A percentile compares a stretch with the other conserved stretches of the same genome.
These are phyloP conservation scores for Coniochaeta hoffmannii DNA, from an alignment of 2,329 filamentous ascomycete genomes.

Conservation along the genomic window DNA sequence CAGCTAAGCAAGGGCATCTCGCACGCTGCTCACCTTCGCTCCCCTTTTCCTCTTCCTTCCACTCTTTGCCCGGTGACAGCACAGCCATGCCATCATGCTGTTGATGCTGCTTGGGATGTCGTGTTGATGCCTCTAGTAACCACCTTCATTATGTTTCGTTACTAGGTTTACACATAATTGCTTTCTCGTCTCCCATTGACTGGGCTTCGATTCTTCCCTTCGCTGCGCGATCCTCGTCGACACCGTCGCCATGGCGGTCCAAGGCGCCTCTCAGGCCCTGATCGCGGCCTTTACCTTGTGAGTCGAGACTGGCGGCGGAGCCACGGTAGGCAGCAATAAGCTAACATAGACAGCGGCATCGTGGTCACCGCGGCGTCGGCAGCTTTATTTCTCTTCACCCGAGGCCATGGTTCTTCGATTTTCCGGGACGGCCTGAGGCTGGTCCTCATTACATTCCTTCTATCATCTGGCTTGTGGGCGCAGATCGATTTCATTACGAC, in stretches of 20 bases:
- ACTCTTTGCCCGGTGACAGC: conserved; percentile 6
- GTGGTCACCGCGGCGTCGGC: conserved; percentile 44
- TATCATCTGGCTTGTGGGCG: conserved; percentile 46
- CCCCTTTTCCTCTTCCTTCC: conserved; percentile 4
- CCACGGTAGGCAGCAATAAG: not conserved
- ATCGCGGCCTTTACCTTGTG: conserved; percentile 49
- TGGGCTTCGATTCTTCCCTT: conserved; percentile 30
- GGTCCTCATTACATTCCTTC: conserved; percentile 51
- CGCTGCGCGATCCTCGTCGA: conserved; percentile 7
- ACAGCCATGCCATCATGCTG: not conserved
- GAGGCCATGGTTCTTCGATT: conserved; percentile 38
- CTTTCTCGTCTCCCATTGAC: conserved; percentile 37
- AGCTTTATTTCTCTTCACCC: conserved; percentile 36
- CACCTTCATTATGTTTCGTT: conserved; percentile 18
- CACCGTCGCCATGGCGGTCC: conserved; percentile 34
- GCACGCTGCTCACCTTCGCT: not conserved
- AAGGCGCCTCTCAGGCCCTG: conserved; percentile 38
- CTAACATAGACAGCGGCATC: conserved; percentile 34
- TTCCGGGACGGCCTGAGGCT: conserved; percentile 55
- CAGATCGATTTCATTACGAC: conserved; percentile 42
- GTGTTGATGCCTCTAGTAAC: not conserved
- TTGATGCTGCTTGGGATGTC: conserved; percentile 11
- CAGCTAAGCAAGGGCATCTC: conserved; percentile 1
- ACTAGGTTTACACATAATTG: conserved; percentile 24
- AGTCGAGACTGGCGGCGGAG: conserved; percentile 20